Base-by-base conservation (phyloP, 306 rosid species). In the Cajanus cajan region DNA sequence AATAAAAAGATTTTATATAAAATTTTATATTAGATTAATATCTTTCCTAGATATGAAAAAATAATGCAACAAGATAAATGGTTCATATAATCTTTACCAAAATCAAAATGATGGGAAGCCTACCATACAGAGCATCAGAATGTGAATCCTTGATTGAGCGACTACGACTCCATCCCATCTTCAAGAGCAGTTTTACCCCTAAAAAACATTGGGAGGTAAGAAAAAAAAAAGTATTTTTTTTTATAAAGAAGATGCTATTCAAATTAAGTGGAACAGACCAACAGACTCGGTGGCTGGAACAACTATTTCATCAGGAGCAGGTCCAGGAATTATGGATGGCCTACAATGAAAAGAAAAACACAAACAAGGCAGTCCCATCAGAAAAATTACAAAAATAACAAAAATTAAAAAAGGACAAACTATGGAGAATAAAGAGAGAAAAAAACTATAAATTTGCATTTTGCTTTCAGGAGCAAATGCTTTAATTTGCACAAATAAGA, bases 161-260 rank as follows among this genome's bases (percentile, higher is more conserved):
- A 81, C 99, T 98, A 19, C 85, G 98, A 39, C 87, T 93, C 99
- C 99, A 95, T 84, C 99, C 99, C 99, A 95, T 95, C 89, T 90
- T 95, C 87, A 89, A 79, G 77, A 95, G 93, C 82, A 95, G 76
- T 82, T 93, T 93, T 31, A 89, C 89, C 82, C 99, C 99, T 95
- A 80, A 61, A 86, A 67, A 70, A 80, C 36, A 78, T 36, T n/a
- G n/a, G 34, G 39, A 74, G 25, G 44, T 37, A 43, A 45, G 74
- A 82, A 78, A 79, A 28, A 55, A 77, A 21, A 41, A 21, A 82
- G 45, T 67, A 74, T 36, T 75, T 41, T 71, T 63, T n/a, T n/a
- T n/a, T n/a, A n/a, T 1, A 57, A 45, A 2, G 55, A 72, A 57
- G 66, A 57, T 34, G 58, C 37, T 57, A 63, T 67, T 61, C 44